Evolutionary conservation across 2,329 filamentous ascomycete genomes (phyloP).

Genomic region (Phyllosticta ampelicida): DNA sequence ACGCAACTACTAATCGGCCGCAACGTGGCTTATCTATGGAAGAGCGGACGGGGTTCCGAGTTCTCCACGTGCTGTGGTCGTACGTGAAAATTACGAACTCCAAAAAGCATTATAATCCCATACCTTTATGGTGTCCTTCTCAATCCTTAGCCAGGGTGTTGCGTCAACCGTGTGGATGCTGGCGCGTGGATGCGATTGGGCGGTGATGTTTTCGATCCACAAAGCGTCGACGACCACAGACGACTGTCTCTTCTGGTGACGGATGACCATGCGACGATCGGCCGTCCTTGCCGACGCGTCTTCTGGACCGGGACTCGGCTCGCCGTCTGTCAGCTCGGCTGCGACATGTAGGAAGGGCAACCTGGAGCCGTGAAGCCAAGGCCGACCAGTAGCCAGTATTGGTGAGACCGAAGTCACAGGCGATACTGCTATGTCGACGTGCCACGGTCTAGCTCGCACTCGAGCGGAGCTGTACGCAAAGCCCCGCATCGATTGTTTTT

Average conservation of each 20-base stretch:
- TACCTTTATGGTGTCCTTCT: background rate
- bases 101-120: background rate
- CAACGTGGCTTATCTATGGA: background rate
- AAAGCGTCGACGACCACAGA: background rate
- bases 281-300: background rate
- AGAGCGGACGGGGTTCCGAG: background rate
- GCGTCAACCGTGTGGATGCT: background rate
- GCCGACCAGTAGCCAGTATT: background rate
- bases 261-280: background rate
- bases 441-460: background rate
- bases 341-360: background rate
- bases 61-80: background rate
- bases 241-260: background rate
- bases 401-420: background rate
- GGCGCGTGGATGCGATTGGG: background rate
- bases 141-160: background rate
- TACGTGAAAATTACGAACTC: background rate
- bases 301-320: background rate
- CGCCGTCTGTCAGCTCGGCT: background rate
- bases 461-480: background rate
- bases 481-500: background rate
- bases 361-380: background rate
- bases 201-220: background rate
- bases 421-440: background rate
- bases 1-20: background rate